Evolutionary conservation across 2,329 filamentous ascomycete species (phyloP).

Genomic region (Catunica adiposa): DNA sequence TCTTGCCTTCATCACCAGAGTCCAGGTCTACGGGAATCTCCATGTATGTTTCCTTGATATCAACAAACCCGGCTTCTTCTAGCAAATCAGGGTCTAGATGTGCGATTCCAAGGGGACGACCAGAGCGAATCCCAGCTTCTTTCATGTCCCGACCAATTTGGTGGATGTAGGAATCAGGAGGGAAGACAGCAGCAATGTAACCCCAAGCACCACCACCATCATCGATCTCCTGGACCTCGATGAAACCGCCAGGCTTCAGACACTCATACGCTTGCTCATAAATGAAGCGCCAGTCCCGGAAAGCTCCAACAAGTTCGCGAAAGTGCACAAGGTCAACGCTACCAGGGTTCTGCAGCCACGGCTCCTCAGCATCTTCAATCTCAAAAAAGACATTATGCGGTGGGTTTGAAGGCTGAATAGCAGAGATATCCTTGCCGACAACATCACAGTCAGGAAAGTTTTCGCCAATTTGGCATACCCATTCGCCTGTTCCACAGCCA

Average conservation of each 20-base stretch:
- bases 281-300: slow-evolving; percentile 38
- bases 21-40: slow-evolving; percentile 32
- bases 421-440: slow-evolving; percentile 41
- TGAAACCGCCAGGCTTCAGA: slow-evolving; percentile 39
- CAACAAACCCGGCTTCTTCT: slow-evolving; percentile 34
- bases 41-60: slow-evolving; percentile 31
- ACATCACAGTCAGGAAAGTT: slow-evolving; percentile 37
- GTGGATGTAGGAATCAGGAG: slow-evolving; percentile 29
- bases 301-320: slow-evolving; percentile 38
- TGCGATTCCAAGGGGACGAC: slow-evolving; percentile 27
- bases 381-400: slow-evolving; percentile 44
- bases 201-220: slow-evolving; percentile 24
- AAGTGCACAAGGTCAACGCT: slow-evolving; percentile 41
- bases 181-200: slow-evolving; percentile 22
- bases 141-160: slow-evolving; percentile 26
- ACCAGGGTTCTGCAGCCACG: slow-evolving; percentile 38
- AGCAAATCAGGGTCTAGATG: slow-evolving; percentile 32
- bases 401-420: slow-evolving; percentile 38
- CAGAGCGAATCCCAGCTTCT: slow-evolving; percentile 28
- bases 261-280: slow-evolving; percentile 36
- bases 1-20: slow-evolving; percentile 31
- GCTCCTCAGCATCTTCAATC: slow-evolving; percentile 40
- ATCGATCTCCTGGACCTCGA: slow-evolving; percentile 39
- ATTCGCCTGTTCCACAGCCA: slow-evolving; percentile 40
- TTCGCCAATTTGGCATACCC: slow-evolving; percentile 37